These are phyloP conservation scores for Blattamonas nauphoetae DNA, from an alignment of 78 protist genomes.

Conservation along the genomic window DNA sequence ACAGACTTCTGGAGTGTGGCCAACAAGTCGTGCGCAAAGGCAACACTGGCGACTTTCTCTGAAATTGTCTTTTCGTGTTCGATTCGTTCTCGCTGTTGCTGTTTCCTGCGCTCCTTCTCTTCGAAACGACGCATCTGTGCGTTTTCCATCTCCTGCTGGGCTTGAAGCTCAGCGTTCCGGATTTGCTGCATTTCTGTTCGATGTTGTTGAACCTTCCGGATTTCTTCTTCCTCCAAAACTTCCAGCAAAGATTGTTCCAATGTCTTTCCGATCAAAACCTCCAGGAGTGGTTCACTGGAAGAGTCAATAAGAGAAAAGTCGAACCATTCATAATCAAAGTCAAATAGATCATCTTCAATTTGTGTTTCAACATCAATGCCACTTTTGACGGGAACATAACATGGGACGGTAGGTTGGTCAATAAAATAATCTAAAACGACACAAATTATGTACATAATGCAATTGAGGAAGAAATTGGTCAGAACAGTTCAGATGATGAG, in stretches of 20 bases:
- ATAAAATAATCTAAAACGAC: conserved; percentile 24
- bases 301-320: background rate
- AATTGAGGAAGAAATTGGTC: background rate
- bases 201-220: conserved; percentile 38
- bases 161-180: conserved; percentile 49
- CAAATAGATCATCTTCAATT: conserved; percentile 68
- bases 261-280: conserved; percentile 67
- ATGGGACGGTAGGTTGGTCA: conserved; percentile 58
- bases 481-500: too few species aligned
- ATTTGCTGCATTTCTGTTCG: conserved; percentile 45
- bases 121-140: conserved; percentile 51
- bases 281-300: conserved; percentile 60
- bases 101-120: conserved; percentile 41
- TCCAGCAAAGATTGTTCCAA: conserved; percentile 70
- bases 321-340: conserved; percentile 68
- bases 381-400: conserved; percentile 48
- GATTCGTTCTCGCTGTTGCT: background rate
- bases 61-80: background rate
- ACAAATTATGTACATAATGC: background rate
- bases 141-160: conserved; percentile 63
- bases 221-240: conserved; percentile 76
- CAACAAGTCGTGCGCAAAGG: background rate
- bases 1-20: background rate
- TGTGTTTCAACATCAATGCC: conserved; percentile 60
- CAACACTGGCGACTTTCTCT: background rate